Conservation (phyloP, 345 rosid genomes). For the Eucalyptus cloeziana region DNA sequence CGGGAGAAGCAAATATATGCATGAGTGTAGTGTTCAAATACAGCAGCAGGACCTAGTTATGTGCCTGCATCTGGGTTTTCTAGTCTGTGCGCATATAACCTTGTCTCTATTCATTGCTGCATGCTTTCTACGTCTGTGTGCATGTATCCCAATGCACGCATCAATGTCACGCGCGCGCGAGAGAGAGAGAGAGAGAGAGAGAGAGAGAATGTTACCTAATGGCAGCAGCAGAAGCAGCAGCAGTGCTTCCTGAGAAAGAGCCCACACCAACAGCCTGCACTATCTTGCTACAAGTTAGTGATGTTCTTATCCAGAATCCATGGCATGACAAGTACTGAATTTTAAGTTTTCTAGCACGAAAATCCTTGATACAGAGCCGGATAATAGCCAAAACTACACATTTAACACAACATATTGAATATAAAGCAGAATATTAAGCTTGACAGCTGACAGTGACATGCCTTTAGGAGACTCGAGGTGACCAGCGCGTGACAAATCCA, state of each 20-base stretch:
- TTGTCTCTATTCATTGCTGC: not conserved
- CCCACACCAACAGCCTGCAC: constrained; percentile 89
- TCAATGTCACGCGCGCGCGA: accelerated
- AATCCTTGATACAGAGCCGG: not conserved
- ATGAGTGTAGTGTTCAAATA: not conserved
- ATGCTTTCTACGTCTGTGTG: not conserved
- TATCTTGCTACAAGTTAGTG: not conserved
- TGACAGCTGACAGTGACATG: constrained; percentile 19
- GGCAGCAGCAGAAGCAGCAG: constrained; percentile 79
- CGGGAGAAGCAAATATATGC: not conserved
- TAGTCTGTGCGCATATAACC: not conserved
- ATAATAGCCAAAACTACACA: not conserved
- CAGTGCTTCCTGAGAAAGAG: constrained; percentile 70
- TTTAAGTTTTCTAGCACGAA: not conserved
- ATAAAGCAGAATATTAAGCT: not conserved
- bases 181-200: not conserved
- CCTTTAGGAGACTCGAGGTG: constrained; percentile 97
- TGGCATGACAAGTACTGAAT: not conserved
- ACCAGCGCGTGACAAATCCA: constrained; percentile 91
- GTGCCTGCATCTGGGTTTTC: not conserved
- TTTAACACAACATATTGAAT: not conserved
- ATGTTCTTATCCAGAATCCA: not conserved
- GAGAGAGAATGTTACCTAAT: constrained; percentile 42
- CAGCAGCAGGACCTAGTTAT: not conserved
- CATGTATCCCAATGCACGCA: not conserved